phyloP scores from a whole-genome alignment of 257 asterid species.

The Linderniella brevidens region DNA sequence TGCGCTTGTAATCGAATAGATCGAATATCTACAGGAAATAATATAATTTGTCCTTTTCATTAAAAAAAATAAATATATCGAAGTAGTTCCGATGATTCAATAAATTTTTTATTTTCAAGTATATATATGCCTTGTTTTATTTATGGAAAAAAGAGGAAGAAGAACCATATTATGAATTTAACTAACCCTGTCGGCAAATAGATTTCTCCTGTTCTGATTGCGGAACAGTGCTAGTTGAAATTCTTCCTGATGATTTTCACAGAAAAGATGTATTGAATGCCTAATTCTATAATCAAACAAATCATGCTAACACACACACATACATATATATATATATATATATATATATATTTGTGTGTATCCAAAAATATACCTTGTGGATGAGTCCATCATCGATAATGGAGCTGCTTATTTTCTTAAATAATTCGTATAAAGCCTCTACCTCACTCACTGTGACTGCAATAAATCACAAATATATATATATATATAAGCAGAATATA shows the following conservation, averaged over 20 bases:
- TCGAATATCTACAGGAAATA: slow-evolving; percentile 40
- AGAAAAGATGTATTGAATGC: neutral
- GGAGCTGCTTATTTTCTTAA: slow-evolving; percentile 72
- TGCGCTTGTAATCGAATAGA: slow-evolving; percentile 55
- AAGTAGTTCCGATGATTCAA: too few species aligned
- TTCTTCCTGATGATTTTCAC: slow-evolving; percentile 50
- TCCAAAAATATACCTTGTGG: slow-evolving; percentile 43
- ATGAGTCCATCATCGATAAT: slow-evolving; percentile 73
- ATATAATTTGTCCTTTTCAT: neutral
- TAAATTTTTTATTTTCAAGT: too few species aligned
- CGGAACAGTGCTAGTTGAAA: slow-evolving; percentile 83
- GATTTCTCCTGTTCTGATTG: slow-evolving; percentile 50
- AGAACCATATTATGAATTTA: neutral
- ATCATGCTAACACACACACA: neutral
- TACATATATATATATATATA: neutral
- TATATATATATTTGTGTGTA: neutral
- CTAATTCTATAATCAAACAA: neutral
- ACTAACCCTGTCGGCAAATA: slow-evolving; percentile 76
- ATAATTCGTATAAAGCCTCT: slow-evolving; percentile 67
- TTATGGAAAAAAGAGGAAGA: too few species aligned
- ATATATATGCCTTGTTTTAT: too few species aligned
- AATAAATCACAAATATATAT: slow-evolving; percentile 1
- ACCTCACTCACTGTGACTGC: slow-evolving; percentile 85
- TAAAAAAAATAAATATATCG: too few species aligned
- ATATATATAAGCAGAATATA: neutral